phyloP scores from a whole-genome alignment of 768 basidiomycete species.

The Obba rivulosa region DNA sequence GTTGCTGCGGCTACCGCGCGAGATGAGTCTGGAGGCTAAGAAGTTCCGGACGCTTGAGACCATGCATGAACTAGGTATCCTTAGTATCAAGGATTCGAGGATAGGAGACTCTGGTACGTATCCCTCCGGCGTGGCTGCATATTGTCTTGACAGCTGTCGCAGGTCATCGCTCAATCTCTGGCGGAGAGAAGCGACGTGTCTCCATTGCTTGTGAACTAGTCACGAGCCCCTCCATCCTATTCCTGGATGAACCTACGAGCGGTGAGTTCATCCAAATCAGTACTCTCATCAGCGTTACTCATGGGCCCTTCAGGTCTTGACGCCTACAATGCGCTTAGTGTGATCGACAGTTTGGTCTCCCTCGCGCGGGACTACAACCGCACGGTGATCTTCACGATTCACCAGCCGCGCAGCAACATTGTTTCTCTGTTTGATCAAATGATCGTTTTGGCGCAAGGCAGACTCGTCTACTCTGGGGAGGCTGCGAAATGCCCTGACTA shows the following conservation, averaged over 20 bases:
- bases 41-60: conserved; percentile 92
- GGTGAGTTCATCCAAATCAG: conserved; percentile 42
- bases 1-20: conserved; percentile 80
- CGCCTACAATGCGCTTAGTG: conserved; percentile 93
- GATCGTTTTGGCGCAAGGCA: conserved; percentile 78
- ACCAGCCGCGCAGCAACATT: conserved; percentile 97
- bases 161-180: conserved; percentile 89
- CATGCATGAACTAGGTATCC: conserved; percentile 91
- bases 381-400: conserved; percentile 96
- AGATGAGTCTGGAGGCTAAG: conserved; percentile 96
- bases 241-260: conserved; percentile 96
- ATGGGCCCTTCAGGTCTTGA: conserved; percentile 64
- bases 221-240: conserved; percentile 92
- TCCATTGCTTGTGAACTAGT: conserved; percentile 98
- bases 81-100: conserved; percentile 82
- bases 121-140: background rate
- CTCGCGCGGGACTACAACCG: conserved; percentile 87
- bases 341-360: conserved; percentile 82
- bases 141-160: conserved; percentile 2
- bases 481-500: conserved; percentile 72
- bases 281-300: background rate
- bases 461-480: conserved; percentile 80
- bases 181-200: conserved; percentile 95
- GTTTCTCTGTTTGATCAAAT: conserved; percentile 94
- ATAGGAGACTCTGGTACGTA: conserved; percentile 83